Base-by-base conservation (phyloP, 2,329 filamentous ascomycete genomes). In the Amauroascus verrucosus region DNA sequence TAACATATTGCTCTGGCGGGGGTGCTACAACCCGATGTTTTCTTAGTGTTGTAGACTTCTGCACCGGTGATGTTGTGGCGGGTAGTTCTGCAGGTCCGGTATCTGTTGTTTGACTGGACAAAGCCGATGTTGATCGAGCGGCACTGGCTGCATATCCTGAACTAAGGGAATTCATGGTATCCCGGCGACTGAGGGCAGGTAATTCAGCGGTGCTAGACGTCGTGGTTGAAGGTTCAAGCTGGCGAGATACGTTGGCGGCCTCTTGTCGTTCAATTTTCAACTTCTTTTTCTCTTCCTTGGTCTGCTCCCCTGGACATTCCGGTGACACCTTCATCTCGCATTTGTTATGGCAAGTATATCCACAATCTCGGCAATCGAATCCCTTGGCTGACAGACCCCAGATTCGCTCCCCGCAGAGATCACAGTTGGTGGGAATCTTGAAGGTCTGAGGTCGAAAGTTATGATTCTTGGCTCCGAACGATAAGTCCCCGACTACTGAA, bases 401-500 rank as follows among this genome's bases (percentile, higher is more conserved):
- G 67, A 98, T 95, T 26, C 93, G 82, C 66, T 98, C 93, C 16
- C 90, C 90, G 62, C 93, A 98, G 11, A 96, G 78, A 68, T 98
- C 93, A 72, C 93, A 98, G 67, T 97, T 97, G 3, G 93, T 98
- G 0, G 94, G 94, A 56, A 98, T 95, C 69, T 97, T 97, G 77
- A 97, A 98, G 0, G 93, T 97, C 65, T 97, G 89, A n/a, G 88
- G 83, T 71, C 95, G 95, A 78, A 98, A 98, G 64, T 95, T 93
- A 74, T 98, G 93, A 64, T 90, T 95, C 67, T 88, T 88, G 9
- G 90, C 90, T 16, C 91, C 91, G 18, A 95, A 75, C 1, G 90
- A 95, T 52, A 98, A 80, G 66, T 98, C 93, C 33, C 93, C 93
- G 2, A 96, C 91, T 0, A 83, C 86, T 8, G 83, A 77, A n/a